Base-by-base conservation (phyloP, 371 early-diverging fungal genomes). In the Apophysomyces variabilis region DNA sequence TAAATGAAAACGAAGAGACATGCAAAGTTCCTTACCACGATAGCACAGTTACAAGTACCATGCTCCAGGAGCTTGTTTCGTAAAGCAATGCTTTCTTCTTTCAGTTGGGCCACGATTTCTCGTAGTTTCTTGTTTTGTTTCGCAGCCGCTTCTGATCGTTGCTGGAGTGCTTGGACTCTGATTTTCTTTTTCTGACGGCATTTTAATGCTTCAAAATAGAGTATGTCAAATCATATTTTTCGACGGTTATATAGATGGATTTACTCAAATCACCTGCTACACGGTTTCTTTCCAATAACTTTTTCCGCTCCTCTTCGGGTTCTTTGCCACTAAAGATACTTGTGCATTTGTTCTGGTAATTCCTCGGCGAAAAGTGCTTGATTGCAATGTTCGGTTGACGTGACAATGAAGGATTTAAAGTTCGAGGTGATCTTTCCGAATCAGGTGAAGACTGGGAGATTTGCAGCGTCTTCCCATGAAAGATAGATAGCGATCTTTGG, bases 161-260 rank as follows among this genome's bases (percentile, higher is more conserved):
- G 66, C 68, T 88, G 82, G 13, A 89, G 80, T 57, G 84, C 80
- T 65, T 78, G 68, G 56, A 86, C 66, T 78, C 84, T 83, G 63
- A 71, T 58, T 73, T 89, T 89, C 67, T 87, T 88, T 74, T 86
- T 87, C 70, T 86, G 87, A 45, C 90, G 74, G 66, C 88, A 89
- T 74, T 85, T 87, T 16, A 78, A 78, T 2, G 89, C 89, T 68
- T 60, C 5, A 58, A 21, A 21, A 63, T 54, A 35, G 6, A 16
- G 36, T 43, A 57, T 36, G 2, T 37, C 5, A 36, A 26, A 57
- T n/a, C 1, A 16, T 16, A 50, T 47, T 14, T 5, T 38, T 38
- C 61, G 21, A 26, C 32, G 32, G 32, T 26, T 26, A 3, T 26
- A 26, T 26, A 26, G 26, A 26, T 26, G 32, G 32, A 1, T 26